These are phyloP conservation scores for Coix lacrymajobi DNA, from an alignment of 176 grass and related monocot species.

Conservation along the genomic window DNA sequence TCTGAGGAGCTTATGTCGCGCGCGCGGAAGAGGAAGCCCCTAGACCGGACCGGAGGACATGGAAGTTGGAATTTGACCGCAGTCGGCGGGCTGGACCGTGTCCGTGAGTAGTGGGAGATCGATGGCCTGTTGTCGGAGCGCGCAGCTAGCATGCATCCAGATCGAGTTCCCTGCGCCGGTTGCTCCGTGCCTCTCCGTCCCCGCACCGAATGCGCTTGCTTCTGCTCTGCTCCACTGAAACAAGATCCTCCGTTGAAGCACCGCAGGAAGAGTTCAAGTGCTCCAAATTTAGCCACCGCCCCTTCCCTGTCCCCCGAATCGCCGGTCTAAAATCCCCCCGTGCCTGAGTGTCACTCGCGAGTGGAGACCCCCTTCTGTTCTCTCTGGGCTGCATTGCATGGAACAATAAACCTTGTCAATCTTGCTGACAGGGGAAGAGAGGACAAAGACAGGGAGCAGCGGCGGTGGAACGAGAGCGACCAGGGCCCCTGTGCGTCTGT, in stretches of 20 bases:
- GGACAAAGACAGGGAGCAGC: neutral
- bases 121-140: neutral
- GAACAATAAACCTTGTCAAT: neutral
- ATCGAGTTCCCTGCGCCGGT: neutral
- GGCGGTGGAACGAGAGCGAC: neutral
- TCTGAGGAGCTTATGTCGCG: no score
- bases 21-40: no score
- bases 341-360: neutral
- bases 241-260: constrained; percentile 1
- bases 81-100: no score
- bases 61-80: no score
- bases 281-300: constrained; percentile 26
- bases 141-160: neutral
- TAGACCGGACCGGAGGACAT: no score
- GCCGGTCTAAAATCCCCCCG: neutral
- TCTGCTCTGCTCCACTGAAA: neutral
- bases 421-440: neutral
- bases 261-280: constrained; percentile 23
- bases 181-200: neutral
- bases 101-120: neutral
- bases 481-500: no score
- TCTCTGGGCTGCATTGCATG: neutral
- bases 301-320: neutral
- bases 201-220: neutral
- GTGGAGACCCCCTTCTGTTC: neutral